Conservation (phyloP, 768 basidiomycete species). For the Suillus weaverae region DNA sequence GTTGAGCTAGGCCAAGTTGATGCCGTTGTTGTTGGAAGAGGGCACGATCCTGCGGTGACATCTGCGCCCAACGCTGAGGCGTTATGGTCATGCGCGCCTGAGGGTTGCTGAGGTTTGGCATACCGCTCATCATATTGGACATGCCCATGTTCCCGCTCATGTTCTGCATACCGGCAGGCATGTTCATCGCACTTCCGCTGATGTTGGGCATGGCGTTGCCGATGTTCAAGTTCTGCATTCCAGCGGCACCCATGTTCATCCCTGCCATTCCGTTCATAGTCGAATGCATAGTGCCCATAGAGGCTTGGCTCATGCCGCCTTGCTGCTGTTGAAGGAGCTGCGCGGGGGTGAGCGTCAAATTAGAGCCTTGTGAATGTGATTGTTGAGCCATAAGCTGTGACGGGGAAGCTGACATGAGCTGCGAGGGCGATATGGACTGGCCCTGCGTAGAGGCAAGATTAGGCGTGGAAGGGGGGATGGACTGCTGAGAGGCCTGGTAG, state of each 20-base stretch:
- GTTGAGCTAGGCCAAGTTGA: slow-evolving; percentile 15
- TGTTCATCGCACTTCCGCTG: slow-evolving; percentile 20
- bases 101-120: slow-evolving; percentile 10
- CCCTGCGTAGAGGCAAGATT: slow-evolving; percentile 10
- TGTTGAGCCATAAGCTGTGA: slow-evolving; percentile 28
- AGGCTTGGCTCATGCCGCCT: slow-evolving; percentile 12
- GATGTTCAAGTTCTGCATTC: slow-evolving; percentile 19
- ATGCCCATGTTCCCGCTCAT: slow-evolving; percentile 22
- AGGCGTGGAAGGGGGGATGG: slow-evolving; percentile 15
- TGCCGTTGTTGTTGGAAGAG: slow-evolving; percentile 32
- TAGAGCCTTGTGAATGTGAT: slow-evolving; percentile 12
- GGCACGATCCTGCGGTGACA: slow-evolving; percentile 30
- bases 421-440: slow-evolving; percentile 26
- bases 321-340: slow-evolving; percentile 39
- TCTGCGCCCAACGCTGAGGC: slow-evolving; percentile 28
- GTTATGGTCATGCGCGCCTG: slow-evolving; percentile 22
- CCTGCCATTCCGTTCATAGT: slow-evolving; percentile 21
- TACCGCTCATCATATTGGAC: slow-evolving; percentile 13
- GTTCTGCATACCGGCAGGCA: slow-evolving; percentile 22
- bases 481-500: slow-evolving; percentile 15
- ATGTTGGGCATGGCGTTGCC: slow-evolving; percentile 17
- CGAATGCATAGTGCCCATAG: slow-evolving; percentile 25
- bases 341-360: slow-evolving; percentile 35
- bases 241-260: slow-evolving; percentile 22
- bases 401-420: slow-evolving; percentile 19